phyloP scores from a whole-genome alignment of 768 basidiomycete genomes.

The Melanogaster broomeanus region DNA sequence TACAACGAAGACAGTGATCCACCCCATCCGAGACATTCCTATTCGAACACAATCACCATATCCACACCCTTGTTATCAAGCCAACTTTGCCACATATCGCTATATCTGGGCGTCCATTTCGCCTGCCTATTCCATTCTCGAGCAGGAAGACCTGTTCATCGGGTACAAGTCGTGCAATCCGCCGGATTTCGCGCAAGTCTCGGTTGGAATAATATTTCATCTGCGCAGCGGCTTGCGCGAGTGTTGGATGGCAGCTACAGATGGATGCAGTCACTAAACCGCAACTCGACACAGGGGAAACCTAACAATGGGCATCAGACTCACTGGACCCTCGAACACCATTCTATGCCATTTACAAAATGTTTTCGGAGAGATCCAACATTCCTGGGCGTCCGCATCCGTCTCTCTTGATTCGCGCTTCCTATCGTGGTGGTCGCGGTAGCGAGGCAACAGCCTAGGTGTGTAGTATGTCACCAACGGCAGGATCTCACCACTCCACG shows the following conservation, averaged over 20 bases:
- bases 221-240: slow-evolving; percentile 31
- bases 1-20: background rate
- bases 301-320: slow-evolving; percentile 10
- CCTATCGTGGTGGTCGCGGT: slow-evolving; percentile 26
- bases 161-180: slow-evolving; percentile 41
- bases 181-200: slow-evolving; percentile 41
- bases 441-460: slow-evolving; percentile 41
- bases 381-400: slow-evolving; percentile 21
- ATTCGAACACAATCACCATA: slow-evolving; percentile 37
- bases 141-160: slow-evolving; percentile 38
- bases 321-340: slow-evolving; percentile 43
- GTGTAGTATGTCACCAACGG: slow-evolving; percentile 35
- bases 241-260: slow-evolving; percentile 37
- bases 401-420: background rate
- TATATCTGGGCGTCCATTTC: slow-evolving; percentile 31
- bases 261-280: background rate
- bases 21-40: background rate
- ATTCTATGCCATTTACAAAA: slow-evolving; percentile 52
- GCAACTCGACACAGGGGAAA: background rate
- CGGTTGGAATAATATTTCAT: slow-evolving; percentile 39
- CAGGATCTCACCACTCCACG: slow-evolving; percentile 6
- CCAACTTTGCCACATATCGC: slow-evolving; percentile 42
- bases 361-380: slow-evolving; percentile 32
- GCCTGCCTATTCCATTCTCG: background rate
- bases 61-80: slow-evolving; percentile 36